Conservation (phyloP, 805 yeast species). For the Lachancea cidri region DNA sequence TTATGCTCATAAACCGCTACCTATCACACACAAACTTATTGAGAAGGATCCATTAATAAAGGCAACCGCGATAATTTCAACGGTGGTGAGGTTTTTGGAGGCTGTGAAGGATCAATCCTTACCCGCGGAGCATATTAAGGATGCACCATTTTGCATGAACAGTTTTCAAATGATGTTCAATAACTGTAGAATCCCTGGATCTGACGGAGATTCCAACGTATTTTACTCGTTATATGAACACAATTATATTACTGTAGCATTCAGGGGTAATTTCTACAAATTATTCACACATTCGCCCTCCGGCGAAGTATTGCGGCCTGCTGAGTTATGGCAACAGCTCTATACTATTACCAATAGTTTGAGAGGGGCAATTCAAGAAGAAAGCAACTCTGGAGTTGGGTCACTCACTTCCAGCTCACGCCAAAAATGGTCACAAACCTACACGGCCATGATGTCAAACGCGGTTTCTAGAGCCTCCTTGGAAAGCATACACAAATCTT, state of each 20-base stretch:
- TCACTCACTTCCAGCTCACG: slow-evolving; percentile 78
- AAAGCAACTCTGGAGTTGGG: slow-evolving; percentile 53
- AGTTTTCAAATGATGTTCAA: slow-evolving; percentile 88
- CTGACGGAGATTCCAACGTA: slow-evolving; percentile 56
- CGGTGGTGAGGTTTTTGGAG: slow-evolving; percentile 63
- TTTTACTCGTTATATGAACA: slow-evolving; percentile 44
- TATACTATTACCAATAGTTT: slow-evolving; percentile 44
- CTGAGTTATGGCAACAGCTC: slow-evolving; percentile 54
- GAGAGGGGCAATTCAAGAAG: slow-evolving; percentile 25
- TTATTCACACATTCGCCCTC: slow-evolving; percentile 49
- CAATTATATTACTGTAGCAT: slow-evolving; percentile 65
- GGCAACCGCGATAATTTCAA: slow-evolving; percentile 67
- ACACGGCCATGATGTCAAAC: slow-evolving; percentile 50
- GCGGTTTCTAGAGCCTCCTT: slow-evolving; percentile 60
- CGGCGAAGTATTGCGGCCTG: slow-evolving; percentile 42
- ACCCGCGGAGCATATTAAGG: slow-evolving; percentile 73
- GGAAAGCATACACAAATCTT: slow-evolving; percentile 64
- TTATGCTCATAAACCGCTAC: slow-evolving; percentile 69
- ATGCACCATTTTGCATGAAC: slow-evolving; percentile 90
- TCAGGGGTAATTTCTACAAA: slow-evolving; percentile 78
- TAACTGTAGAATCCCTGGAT: slow-evolving; percentile 74
- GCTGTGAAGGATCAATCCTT: slow-evolving; percentile 64
- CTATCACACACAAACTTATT: slow-evolving; percentile 36
- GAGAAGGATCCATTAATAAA: slow-evolving; percentile 64
- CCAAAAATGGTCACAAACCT: slow-evolving; percentile 68